Percentiles rank a stretch among this genome's conserved stretches.
These are phyloP conservation scores for Candida nemodendra DNA, from an alignment of 805 yeast genomes.

Conservation along the genomic window DNA sequence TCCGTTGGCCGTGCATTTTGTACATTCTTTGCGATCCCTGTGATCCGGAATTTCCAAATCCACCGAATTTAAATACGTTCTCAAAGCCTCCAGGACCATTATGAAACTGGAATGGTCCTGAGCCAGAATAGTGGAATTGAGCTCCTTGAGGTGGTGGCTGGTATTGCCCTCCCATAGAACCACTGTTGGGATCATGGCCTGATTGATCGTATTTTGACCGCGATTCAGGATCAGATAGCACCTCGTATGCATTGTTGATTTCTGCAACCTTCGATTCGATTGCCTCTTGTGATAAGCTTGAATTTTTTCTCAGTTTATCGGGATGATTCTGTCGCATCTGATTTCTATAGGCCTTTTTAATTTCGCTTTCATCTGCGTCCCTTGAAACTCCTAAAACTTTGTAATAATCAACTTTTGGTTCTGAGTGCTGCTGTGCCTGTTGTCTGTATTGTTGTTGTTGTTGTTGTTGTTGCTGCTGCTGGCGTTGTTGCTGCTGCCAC, in stretches of 20 bases:
- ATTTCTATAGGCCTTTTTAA: constrained; percentile 77
- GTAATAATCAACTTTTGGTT: constrained; percentile 62
- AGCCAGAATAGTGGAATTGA: constrained; percentile 13
- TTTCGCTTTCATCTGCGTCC: constrained; percentile 67
- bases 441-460: constrained; percentile 38
- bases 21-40: constrained; percentile 2
- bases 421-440: constrained; percentile 32
- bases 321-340: constrained; percentile 86
- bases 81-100: constrained; percentile 10
- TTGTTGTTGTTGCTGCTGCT: constrained; percentile 39
- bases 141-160: constrained; percentile 9
- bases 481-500: constrained; percentile 47
- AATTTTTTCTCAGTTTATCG: constrained; percentile 67
- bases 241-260: constrained; percentile 90
- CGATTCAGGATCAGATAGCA: constrained; percentile 63
- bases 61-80: constrained; percentile 11
- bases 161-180: constrained; percentile 14
- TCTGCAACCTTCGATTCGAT: constrained; percentile 86
- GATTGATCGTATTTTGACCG: constrained; percentile 60
- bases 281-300: constrained; percentile 61
- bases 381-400: constrained; percentile 66
- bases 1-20: constrained; percentile 6
- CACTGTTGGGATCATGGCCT: constrained; percentile 29
- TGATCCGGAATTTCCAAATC: constrained; percentile 4
- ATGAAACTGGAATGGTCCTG: constrained; percentile 10